Conservation (phyloP, 345 rosid genomes). For the Citrus hindsii region DNA sequence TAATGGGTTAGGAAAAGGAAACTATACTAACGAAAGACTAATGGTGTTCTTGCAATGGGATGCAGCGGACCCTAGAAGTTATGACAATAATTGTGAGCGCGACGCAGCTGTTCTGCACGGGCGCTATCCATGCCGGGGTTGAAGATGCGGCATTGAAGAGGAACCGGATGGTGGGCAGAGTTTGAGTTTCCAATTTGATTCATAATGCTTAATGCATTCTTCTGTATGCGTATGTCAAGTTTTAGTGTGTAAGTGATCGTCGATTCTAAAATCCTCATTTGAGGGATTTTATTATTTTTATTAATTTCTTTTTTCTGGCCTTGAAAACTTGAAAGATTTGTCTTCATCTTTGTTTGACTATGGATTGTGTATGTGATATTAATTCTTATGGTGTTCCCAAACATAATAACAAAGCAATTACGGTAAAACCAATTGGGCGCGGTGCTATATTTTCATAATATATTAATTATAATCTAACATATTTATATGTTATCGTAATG, state of each 20-base stretch:
- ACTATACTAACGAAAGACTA: not conserved
- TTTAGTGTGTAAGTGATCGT: not conserved
- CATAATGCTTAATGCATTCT: not conserved
- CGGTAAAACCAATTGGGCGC: no score
- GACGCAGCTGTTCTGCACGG: constrained; percentile 68
- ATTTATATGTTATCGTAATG: no score
- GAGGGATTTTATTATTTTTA: not conserved
- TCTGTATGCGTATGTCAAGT: not conserved
- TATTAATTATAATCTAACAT: no score
- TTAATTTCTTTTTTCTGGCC: not conserved
- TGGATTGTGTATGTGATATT: not conserved
- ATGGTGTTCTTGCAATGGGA: constrained; percentile 2
- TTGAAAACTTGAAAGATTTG: not conserved
- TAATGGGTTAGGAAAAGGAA: not conserved
- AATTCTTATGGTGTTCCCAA: not conserved
- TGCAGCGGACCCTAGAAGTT: constrained; percentile 78
- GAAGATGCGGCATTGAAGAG: constrained; percentile 24
- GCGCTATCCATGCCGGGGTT: constrained; percentile 52
- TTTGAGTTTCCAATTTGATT: constrained; percentile 28
- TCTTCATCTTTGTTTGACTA: not conserved
- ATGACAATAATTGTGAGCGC: constrained; percentile 59
- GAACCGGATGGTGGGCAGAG: constrained; percentile 16
- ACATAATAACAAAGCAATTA: not conserved
- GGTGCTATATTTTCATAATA: no score
- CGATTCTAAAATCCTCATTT: not conserved